Evolutionary conservation across 495 filamentous ascomycete species (phyloP), one percentile per base, ranked within the genome.

Genomic region (Pyrenula massariospora): DNA sequence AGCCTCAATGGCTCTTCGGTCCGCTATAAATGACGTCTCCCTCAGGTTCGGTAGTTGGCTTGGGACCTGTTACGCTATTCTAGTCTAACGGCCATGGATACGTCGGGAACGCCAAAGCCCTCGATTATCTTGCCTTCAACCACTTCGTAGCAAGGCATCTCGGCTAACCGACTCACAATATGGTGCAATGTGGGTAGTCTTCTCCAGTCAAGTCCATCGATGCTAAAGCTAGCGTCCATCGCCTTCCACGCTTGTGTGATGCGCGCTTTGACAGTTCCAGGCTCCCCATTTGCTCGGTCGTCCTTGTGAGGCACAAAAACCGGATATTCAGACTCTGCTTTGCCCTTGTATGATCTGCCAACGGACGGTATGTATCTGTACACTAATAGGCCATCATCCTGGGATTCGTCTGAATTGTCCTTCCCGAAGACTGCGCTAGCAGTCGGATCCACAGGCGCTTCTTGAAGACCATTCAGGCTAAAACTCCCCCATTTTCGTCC

Each of bases 101-200:
- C 31, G 15, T 42, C 31, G 8, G 31, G 31, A 8, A 42, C 31
- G 5, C 31, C 31, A 8, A 5, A 15, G 5, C 31, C 31, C 15
- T 42, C 31, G 15, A 42, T 42, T 8, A 42, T 15, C 47, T 69
- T 79, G 2, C 72, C 77, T 12, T 68, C 68, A 15, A 83, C 64
- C 51, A 81, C 59, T 56, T 77, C 73, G 60, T 79, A 79, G 5
- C 79, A 64, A 0, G 77, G 80, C 50, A 84, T 70, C 53, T 80
- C 77, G 0, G 70, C 74, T 57, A 83, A 57, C 23, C 67, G 65
- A 48, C 65, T 64, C 22, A 78, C 63, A 23, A 83, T 66, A 65
- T 81, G 77, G 58, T 83, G 77, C 47, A 83, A 63, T 1, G 77
- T 83, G 0, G 81, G 80, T 53, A 83, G 59, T 20, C 62, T 62